Evolutionary conservation across 164 flowering plant species (phyloP).

Genomic region (Dillenia suffruticosa): DNA sequence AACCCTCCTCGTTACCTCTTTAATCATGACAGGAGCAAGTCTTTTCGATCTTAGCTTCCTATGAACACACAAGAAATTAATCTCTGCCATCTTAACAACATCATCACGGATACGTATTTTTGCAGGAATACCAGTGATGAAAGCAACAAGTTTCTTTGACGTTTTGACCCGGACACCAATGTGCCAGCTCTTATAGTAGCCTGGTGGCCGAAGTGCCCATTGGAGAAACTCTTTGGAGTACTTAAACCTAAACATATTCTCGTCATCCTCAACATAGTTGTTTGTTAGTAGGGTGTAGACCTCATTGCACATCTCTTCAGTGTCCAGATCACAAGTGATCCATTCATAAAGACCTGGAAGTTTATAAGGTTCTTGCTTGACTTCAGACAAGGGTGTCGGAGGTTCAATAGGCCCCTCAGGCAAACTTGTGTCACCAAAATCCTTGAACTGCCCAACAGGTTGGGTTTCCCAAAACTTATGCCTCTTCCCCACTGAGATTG

Average conservation of each 20-base stretch:
- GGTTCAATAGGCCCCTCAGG: slow-evolving; percentile 49
- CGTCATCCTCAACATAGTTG: slow-evolving; percentile 57
- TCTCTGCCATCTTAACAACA: slow-evolving; percentile 45
- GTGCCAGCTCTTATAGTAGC: slow-evolving; percentile 49
- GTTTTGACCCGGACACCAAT: slow-evolving; percentile 49
- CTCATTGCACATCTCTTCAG: slow-evolving; percentile 39
- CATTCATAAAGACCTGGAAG: slow-evolving; percentile 41
- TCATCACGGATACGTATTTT: slow-evolving; percentile 32
- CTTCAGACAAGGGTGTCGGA: slow-evolving; percentile 42
- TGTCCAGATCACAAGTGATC: slow-evolving; percentile 44
- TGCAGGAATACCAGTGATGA: slow-evolving; percentile 53
- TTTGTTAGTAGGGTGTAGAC: slow-evolving; percentile 37
- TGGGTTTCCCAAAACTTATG: slow-evolving; percentile 62
- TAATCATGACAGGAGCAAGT: slow-evolving; percentile 54
- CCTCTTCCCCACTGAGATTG: slow-evolving; percentile 31
- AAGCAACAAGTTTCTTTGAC: slow-evolving; percentile 46
- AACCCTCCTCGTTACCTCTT: slow-evolving; percentile 50
- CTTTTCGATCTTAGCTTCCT: slow-evolving; percentile 51
- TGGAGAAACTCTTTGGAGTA: slow-evolving; percentile 49
- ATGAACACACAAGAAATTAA: slow-evolving; percentile 53
- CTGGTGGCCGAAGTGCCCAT: slow-evolving; percentile 51
- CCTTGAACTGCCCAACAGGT: slow-evolving; percentile 53
- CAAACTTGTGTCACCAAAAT: slow-evolving; percentile 39
- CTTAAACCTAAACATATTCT: slow-evolving; percentile 56
- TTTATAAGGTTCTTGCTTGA: slow-evolving; percentile 48